These are phyloP conservation scores for Eucalyptus pumila DNA, from an alignment of 345 rosid species.

Conservation along the genomic window DNA sequence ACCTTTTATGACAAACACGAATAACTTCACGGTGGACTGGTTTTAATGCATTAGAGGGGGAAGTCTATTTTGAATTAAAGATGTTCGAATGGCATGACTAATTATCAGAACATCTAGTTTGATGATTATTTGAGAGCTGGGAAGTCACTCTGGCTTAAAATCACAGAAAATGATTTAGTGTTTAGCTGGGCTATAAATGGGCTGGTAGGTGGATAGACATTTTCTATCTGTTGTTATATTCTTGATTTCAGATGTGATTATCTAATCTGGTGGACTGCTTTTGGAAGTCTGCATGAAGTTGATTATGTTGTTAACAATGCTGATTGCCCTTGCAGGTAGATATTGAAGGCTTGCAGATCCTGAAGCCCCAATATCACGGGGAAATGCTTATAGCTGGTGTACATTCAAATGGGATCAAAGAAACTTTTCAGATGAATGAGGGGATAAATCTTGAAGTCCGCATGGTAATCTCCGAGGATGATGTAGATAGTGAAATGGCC, in stretches of 20 bases:
- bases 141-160: not conserved
- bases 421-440: constrained; percentile 28
- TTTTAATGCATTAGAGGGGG: not conserved
- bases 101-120: not conserved
- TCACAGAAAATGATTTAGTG: not conserved
- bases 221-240: not conserved
- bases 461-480: constrained; percentile 44
- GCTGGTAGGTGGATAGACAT: not conserved
- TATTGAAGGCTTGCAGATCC: constrained; percentile 67
- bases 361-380: constrained; percentile 58
- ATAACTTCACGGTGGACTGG: not conserved
- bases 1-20: not conserved
- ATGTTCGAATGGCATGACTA: not conserved
- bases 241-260: not conserved
- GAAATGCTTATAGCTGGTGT: constrained; percentile 6
- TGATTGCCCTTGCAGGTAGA: constrained; percentile 39
- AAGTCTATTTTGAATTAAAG: not conserved
- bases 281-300: not conserved
- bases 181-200: not conserved
- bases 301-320: not conserved
- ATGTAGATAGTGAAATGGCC: constrained; percentile 34
- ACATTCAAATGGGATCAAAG: constrained; percentile 48
- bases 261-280: not conserved
- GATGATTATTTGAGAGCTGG: not conserved
- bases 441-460: constrained; percentile 73